phyloP scores from a whole-genome alignment of 108 stramenopile genomes.

The Fragilaria crotonensis region DNA sequence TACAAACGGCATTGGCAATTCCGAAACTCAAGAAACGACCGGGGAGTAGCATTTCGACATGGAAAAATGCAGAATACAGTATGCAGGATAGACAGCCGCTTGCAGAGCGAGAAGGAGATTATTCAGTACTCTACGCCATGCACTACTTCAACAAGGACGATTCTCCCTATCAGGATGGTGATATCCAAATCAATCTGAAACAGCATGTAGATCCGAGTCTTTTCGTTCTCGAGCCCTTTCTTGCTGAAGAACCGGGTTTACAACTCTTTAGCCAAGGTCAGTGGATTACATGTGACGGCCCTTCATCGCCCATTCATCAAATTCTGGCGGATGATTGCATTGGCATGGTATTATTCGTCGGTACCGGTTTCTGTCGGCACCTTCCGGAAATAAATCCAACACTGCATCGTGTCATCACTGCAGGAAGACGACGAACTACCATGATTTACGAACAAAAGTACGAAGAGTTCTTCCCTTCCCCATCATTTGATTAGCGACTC shows the following conservation, averaged over 20 bases:
- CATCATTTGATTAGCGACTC: background rate
- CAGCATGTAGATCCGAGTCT: constrained; percentile 16
- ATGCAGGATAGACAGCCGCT: too few relatives aligned
- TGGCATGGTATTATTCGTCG: constrained; percentile 13
- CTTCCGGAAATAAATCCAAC: background rate
- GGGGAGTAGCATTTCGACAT: too few relatives aligned
- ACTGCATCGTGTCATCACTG: constrained; percentile 10
- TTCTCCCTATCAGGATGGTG: background rate
- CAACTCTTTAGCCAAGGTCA: constrained; percentile 6
- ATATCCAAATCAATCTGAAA: constrained; percentile 4
- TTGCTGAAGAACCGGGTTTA: constrained; percentile 5
- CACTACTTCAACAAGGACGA: constrained; percentile 15
- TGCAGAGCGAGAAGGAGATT: constrained; percentile 10
- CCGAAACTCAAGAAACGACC: too few relatives aligned
- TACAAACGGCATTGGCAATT: constrained; percentile 2
- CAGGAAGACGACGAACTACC: background rate
- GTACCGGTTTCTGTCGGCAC: constrained; percentile 7
- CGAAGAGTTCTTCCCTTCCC: constrained; percentile 4
- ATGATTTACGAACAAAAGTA: constrained; percentile 23
- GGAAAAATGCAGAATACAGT: too few relatives aligned
- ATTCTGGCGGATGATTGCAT: background rate
- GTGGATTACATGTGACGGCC: constrained; percentile 14
- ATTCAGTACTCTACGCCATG: constrained; percentile 18
- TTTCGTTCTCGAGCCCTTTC: constrained; percentile 12
- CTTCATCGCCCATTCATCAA: constrained; percentile 5